phyloP scores from a whole-genome alignment of 2,329 filamentous ascomycete genomes.

The Xylaria sp. region DNA sequence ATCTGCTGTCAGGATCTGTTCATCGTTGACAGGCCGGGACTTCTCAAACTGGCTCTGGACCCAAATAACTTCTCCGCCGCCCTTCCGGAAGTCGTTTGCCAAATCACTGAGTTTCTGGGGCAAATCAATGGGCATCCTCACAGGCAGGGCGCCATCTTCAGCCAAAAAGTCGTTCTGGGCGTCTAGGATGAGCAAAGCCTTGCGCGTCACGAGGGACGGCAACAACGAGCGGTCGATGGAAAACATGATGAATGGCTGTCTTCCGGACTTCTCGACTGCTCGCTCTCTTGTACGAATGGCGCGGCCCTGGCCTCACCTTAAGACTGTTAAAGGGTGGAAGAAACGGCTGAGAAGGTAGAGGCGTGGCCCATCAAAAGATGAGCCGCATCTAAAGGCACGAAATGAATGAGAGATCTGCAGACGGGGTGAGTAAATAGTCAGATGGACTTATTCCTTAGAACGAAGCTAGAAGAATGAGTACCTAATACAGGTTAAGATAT shows the following conservation, averaged over 20 bases:
- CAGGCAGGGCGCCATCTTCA: conserved; percentile 60
- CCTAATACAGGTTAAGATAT: background rate
- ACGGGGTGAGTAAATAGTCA: background rate
- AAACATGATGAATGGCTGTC: conserved; percentile 41
- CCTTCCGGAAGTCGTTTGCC: conserved; percentile 65
- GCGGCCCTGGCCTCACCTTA: conserved; percentile 2
- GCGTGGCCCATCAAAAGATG: background rate
- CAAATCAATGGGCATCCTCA: conserved; percentile 59
- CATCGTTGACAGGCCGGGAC: conserved; percentile 52
- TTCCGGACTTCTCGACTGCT: background rate
- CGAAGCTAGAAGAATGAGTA: background rate
- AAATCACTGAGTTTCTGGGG: conserved; percentile 62
- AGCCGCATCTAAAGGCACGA: background rate
- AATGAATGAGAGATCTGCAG: background rate
- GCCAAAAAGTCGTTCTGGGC: conserved; percentile 86
- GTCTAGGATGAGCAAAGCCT: conserved; percentile 76
- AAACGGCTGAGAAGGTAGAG: background rate
- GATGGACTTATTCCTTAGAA: background rate
- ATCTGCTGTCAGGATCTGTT: conserved; percentile 45
- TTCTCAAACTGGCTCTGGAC: conserved; percentile 68
- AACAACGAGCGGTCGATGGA: conserved; percentile 51
- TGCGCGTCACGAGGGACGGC: conserved; percentile 53
- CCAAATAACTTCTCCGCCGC: conserved; percentile 74
- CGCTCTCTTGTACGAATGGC: conserved; percentile 6
- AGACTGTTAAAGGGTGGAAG: background rate